Percentiles rank a stretch among this genome's conserved stretches.
phyloP scores from a whole-genome alignment of 257 asterid genomes.

The Plectranthus barbatus region DNA sequence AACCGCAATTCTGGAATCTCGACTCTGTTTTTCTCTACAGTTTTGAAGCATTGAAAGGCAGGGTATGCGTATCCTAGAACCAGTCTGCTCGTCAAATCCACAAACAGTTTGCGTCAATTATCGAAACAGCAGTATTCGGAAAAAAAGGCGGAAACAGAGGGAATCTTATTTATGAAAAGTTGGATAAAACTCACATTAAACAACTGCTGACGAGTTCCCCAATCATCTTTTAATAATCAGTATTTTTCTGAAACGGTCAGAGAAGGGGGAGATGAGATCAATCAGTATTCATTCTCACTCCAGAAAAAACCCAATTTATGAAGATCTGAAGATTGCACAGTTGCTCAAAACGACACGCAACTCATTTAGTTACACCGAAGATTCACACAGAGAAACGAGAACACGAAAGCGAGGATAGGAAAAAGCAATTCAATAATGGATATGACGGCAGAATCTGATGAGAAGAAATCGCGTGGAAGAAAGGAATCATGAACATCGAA shows the following conservation, averaged over 20 bases:
- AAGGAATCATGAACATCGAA: constrained; percentile 5
- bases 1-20: constrained; percentile 63
- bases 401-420: neutral
- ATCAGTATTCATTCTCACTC: neutral
- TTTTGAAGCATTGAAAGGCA: constrained; percentile 81
- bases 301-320: neutral
- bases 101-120: neutral
- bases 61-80: constrained; percentile 88
- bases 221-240: constrained; percentile 39
- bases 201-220: constrained; percentile 57
- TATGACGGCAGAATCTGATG: neutral
- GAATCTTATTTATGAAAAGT: constrained; percentile 18
- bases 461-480: constrained; percentile 6
- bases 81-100: constrained; percentile 37
- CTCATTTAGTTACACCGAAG: neutral
- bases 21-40: constrained; percentile 70
- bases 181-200: constrained; percentile 40
- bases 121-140: too few species aligned
- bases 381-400: neutral
- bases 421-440: neutral
- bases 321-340: neutral
- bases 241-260: constrained; percentile 10
- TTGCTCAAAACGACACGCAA: constrained; percentile 4
- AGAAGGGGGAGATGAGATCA: neutral
- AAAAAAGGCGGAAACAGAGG: constrained; percentile 15